phyloP scores from a whole-genome alignment of 352 stramenopile genomes.

The Globisporangium cystogenes region DNA sequence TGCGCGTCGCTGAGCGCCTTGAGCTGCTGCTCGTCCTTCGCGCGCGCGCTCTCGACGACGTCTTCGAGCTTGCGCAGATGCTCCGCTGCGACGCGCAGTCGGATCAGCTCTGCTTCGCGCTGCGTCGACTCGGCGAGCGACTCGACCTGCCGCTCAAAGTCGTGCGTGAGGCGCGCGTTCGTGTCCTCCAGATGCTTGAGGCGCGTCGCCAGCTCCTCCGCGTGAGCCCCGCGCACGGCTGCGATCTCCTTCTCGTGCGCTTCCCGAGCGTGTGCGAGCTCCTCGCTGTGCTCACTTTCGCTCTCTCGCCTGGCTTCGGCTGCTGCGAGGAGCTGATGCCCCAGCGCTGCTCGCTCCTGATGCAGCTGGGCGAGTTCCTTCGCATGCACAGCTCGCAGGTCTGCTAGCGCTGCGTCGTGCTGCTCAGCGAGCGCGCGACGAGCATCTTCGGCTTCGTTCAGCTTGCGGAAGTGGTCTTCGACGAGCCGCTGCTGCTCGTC shows the following conservation, averaged over 20 bases:
- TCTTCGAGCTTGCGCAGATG: no score
- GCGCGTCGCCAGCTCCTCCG: not conserved
- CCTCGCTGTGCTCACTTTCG: not conserved
- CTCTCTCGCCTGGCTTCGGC: not conserved
- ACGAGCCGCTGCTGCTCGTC: not conserved
- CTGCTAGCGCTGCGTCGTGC: not conserved
- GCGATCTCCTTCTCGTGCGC: not conserved
- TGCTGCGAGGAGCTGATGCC: not conserved
- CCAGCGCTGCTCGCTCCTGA: not conserved
- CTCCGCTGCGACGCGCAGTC: no score
- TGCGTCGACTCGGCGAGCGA: not conserved
- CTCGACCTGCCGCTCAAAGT: not conserved
- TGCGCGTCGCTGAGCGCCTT: no score
- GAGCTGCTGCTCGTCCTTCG: no score
- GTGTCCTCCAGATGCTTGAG: not conserved
- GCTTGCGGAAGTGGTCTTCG: not conserved
- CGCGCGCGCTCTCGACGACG: no score
- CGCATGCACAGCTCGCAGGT: not conserved
- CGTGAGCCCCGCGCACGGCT: not conserved
- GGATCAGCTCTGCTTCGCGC: constrained; percentile 5
- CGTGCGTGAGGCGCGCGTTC: not conserved
- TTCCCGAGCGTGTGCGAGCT: not conserved
- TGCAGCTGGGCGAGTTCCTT: not conserved
- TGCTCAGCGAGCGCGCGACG: no score
- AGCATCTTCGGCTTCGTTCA: no score